Evolutionary conservation across 1,139 yeast species (phyloP).

Genomic region (Blastobotrys aristatus): DNA sequence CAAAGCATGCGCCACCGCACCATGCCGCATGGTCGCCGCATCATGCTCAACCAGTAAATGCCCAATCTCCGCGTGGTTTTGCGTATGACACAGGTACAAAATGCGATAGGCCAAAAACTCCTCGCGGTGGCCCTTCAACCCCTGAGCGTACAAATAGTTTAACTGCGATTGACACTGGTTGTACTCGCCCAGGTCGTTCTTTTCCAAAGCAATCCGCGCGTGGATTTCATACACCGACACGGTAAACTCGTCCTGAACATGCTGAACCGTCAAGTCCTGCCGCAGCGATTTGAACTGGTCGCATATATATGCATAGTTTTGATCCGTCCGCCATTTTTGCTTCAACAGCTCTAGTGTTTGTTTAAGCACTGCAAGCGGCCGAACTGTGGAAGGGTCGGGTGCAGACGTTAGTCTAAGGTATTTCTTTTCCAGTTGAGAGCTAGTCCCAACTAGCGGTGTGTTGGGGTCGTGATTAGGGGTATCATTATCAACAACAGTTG

Average conservation of each 20-base stretch:
- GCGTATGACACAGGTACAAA: conserved; percentile 76
- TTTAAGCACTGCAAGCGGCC: conserved; percentile 63
- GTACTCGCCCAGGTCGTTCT: conserved; percentile 85
- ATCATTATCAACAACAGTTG: background rate
- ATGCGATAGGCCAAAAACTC: conserved; percentile 75
- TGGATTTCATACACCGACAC: conserved; percentile 78
- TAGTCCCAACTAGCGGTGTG: conserved; percentile 55
- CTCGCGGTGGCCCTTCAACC: conserved; percentile 38
- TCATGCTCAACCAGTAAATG: conserved; percentile 26
- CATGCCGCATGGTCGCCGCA: conserved; percentile 23
- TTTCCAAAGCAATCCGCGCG: conserved; percentile 79
- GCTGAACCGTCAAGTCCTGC: conserved; percentile 92
- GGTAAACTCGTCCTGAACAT: conserved; percentile 73
- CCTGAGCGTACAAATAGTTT: conserved; percentile 47
- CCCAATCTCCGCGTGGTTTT: conserved; percentile 42
- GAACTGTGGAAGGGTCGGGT: conserved; percentile 77
- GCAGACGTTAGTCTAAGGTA: conserved; percentile 85
- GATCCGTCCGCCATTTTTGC: conserved; percentile 49
- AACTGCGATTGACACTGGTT: conserved; percentile 91
- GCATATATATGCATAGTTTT: conserved; percentile 68
- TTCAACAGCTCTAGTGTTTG: conserved; percentile 54
- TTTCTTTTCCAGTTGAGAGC: conserved; percentile 62
- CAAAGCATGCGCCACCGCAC: conserved; percentile 43
- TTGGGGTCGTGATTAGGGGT: conserved; percentile 7
- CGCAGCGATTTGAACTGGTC: conserved; percentile 89